These are phyloP conservation scores for Achaetomium macrosporum DNA, from an alignment of 2,329 filamentous ascomycete genomes.

Conservation along the genomic window DNA sequence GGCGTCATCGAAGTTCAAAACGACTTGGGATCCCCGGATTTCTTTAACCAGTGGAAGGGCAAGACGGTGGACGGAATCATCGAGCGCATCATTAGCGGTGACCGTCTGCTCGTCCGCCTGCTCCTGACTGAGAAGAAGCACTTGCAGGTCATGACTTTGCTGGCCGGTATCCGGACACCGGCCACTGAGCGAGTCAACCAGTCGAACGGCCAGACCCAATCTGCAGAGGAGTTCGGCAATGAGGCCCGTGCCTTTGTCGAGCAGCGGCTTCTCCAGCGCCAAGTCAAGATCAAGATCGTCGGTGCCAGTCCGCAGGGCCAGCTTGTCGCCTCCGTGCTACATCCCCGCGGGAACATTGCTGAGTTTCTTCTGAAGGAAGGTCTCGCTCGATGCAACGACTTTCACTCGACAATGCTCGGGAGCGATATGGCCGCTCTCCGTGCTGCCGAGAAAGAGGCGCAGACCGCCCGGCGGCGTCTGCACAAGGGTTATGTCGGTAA, in stretches of 20 bases:
- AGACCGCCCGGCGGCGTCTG: conserved; percentile 67
- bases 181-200: conserved; percentile 79
- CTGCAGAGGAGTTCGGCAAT: conserved; percentile 83
- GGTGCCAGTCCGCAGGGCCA: conserved; percentile 87
- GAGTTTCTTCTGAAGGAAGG: conserved; percentile 85
- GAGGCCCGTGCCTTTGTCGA: conserved; percentile 88
- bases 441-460: conserved; percentile 80
- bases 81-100: conserved; percentile 85
- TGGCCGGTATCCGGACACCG: conserved; percentile 85
- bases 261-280: conserved; percentile 75
- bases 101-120: conserved; percentile 80
- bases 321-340: conserved; percentile 79
- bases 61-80: conserved; percentile 79
- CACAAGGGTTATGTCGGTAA: conserved; percentile 78
- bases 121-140: conserved; percentile 78
- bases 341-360: conserved; percentile 88
- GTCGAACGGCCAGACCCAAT: conserved; percentile 71
- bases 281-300: conserved; percentile 74
- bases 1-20: conserved; percentile 71
- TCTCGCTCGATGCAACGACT: conserved; percentile 87
- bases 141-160: conserved; percentile 77
- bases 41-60: conserved; percentile 80
- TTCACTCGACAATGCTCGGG: conserved; percentile 89
- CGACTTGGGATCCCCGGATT: conserved; percentile 71
- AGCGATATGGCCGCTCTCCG: conserved; percentile 80